These are phyloP conservation scores for Fusarium sp. DNA, from an alignment of 2,329 filamentous ascomycete species.

Conservation along the genomic window DNA sequence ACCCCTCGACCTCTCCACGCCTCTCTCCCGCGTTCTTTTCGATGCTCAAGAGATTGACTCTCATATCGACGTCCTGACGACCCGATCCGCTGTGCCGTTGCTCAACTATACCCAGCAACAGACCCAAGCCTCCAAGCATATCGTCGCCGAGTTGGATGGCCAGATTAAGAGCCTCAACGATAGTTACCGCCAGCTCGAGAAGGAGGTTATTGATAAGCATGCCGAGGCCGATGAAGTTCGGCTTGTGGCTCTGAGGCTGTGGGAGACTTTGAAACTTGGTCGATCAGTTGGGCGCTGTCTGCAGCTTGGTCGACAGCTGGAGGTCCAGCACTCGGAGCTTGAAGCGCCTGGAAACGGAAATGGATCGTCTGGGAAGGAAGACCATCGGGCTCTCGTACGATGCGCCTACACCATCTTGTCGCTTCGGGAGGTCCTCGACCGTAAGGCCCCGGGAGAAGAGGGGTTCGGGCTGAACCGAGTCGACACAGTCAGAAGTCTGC, in stretches of 20 bases:
- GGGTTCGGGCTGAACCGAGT: conserved; percentile 81
- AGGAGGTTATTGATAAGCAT: conserved; percentile 87
- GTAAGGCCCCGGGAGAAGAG: conserved; percentile 77
- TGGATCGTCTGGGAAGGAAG: conserved; percentile 66
- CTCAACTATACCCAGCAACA: conserved; percentile 82
- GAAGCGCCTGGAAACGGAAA: conserved; percentile 38
- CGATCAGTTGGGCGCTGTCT: conserved; percentile 83
- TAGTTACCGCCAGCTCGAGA: conserved; percentile 86
- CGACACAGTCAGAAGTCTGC: conserved; percentile 77
- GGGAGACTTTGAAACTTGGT: conserved; percentile 82
- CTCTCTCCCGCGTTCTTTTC: conserved; percentile 92
- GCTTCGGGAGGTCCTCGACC: conserved; percentile 78
- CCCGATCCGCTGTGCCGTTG: conserved; percentile 83
- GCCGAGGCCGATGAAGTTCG: conserved; percentile 87
- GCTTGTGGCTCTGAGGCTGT: conserved; percentile 80
- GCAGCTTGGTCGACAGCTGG: conserved; percentile 85
- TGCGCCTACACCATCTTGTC: conserved; percentile 84
- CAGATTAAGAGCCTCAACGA: conserved; percentile 86
- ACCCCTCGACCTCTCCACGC: conserved; percentile 92
- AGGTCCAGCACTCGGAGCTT: conserved; percentile 82
- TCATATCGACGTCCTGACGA: conserved; percentile 91
- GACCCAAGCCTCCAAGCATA: conserved; percentile 76
- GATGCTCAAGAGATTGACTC: conserved; percentile 98
- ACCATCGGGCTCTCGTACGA: conserved; percentile 83
- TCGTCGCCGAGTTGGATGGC: conserved; percentile 81